Evolutionary conservation across 148 eudicot genomes (phyloP).

Genomic region (Drosera capensis): DNA sequence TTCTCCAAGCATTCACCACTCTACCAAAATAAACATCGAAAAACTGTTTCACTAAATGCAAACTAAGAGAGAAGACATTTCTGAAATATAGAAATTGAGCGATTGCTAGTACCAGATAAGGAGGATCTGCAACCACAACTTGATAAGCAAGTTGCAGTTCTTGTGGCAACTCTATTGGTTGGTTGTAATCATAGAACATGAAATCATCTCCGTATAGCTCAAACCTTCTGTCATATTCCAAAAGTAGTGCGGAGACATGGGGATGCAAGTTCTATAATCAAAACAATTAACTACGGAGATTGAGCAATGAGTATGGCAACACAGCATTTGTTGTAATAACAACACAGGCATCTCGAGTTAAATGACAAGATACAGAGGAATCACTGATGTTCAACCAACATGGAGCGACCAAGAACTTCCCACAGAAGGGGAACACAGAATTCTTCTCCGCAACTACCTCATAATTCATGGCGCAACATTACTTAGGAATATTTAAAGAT

Average conservation of each 20-base stretch:
- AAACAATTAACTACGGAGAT: too few relatives aligned
- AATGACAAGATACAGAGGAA: too few relatives aligned
- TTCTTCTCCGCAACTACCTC: too few relatives aligned
- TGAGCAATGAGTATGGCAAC: too few relatives aligned
- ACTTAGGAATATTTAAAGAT: too few relatives aligned
- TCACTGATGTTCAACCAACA: too few relatives aligned
- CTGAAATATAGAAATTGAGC: neutral
- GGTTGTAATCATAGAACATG: slow-evolving; percentile 87
- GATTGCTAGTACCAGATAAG: slow-evolving; percentile 50
- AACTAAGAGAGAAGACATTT: too few relatives aligned
- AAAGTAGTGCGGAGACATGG: slow-evolving; percentile 43
- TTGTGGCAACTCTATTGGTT: slow-evolving; percentile 64
- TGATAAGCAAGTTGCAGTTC: slow-evolving; percentile 54
- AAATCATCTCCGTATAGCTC: slow-evolving; percentile 79
- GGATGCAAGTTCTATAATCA: slow-evolving; percentile 57
- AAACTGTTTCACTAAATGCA: neutral
- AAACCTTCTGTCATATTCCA: slow-evolving; percentile 81
- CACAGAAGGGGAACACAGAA: too few relatives aligned
- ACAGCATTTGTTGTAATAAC: too few relatives aligned
- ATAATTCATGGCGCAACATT: too few relatives aligned
- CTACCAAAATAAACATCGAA: slow-evolving; percentile 22
- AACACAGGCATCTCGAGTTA: too few relatives aligned
- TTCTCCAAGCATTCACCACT: slow-evolving; percentile 87
- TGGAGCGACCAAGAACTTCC: too few relatives aligned
- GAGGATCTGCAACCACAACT: slow-evolving; percentile 86